These are phyloP conservation scores for Neonectria faginata DNA, from an alignment of 2,329 filamentous ascomycete species.

Conservation along the genomic window DNA sequence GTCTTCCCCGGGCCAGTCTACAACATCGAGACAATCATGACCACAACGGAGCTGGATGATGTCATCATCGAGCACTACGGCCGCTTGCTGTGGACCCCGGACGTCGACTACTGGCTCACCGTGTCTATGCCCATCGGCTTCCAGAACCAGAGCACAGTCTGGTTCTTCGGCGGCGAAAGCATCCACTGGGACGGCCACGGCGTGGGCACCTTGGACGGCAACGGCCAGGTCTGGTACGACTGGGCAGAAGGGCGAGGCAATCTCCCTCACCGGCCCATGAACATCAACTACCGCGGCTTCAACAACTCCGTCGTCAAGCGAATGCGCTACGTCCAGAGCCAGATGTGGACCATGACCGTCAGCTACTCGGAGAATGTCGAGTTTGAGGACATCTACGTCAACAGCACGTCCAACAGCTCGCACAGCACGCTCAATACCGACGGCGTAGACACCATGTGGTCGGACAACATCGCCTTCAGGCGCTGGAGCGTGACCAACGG, in stretches of 20 bases:
- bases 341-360: constrained; percentile 71
- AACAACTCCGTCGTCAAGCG: constrained; percentile 61
- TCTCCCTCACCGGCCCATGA: constrained; percentile 63
- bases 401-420: constrained; percentile 56
- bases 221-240: constrained; percentile 71
- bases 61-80: constrained; percentile 19
- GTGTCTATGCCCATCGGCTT: constrained; percentile 64
- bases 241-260: constrained; percentile 59
- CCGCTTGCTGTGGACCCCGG: constrained; percentile 51
- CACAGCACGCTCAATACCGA: constrained; percentile 55
- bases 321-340: constrained; percentile 65
- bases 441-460: constrained; percentile 64
- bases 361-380: constrained; percentile 60
- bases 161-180: constrained; percentile 65
- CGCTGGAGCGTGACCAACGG: constrained; percentile 57
- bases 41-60: constrained; percentile 2
- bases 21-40: constrained; percentile 17
- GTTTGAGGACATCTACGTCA: constrained; percentile 64
- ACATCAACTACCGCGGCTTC: constrained; percentile 58
- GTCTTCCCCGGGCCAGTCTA: constrained; percentile 8
- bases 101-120: constrained; percentile 64
- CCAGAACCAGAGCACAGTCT: constrained; percentile 67
- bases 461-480: constrained; percentile 62
- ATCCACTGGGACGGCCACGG: constrained; percentile 63
- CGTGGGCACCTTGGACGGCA: constrained; percentile 67